These are phyloP conservation scores for Biscogniauxia mediterranea DNA, from an alignment of 2,329 filamentous ascomycete species.

Conservation along the genomic window DNA sequence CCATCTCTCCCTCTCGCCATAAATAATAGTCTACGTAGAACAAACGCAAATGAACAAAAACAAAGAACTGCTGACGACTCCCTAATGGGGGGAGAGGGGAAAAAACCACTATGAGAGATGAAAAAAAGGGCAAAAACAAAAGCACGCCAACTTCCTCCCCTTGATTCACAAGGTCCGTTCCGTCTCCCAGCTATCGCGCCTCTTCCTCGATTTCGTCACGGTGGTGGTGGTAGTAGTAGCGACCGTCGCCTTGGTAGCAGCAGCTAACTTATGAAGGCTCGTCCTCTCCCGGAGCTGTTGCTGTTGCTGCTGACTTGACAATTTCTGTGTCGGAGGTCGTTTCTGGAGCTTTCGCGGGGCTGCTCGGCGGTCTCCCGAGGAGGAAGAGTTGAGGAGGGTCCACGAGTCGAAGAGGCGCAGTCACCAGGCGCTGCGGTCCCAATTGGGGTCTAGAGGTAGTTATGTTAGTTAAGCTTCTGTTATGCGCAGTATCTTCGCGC, in stretches of 20 bases:
- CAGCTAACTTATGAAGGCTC: slow-evolving; percentile 13
- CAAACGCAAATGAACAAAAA: no score
- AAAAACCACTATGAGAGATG: not conserved
- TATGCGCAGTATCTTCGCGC: no score
- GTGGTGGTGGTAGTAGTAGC: slow-evolving; percentile 1
- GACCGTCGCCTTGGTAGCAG: not conserved
- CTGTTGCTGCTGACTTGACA: slow-evolving; percentile 22
- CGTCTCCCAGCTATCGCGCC: slow-evolving; percentile 22
- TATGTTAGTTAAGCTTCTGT: slow-evolving; percentile 8
- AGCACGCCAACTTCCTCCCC: not conserved
- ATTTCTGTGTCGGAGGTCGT: slow-evolving; percentile 34
- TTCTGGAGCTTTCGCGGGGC: slow-evolving; percentile 45
- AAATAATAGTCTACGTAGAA: no score
- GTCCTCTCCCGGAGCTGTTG: slow-evolving; percentile 15
- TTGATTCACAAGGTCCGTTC: slow-evolving; percentile 20
- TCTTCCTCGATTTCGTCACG: slow-evolving; percentile 1
- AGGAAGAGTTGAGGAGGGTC: slow-evolving; percentile 19
- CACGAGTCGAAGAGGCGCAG: slow-evolving; percentile 36
- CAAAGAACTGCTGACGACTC: no score
- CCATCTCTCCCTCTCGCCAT: no score
- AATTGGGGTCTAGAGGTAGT: slow-evolving; percentile 66
- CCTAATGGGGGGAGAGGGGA: not conserved
- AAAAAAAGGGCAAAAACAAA: not conserved
- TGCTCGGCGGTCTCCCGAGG: slow-evolving; percentile 17
- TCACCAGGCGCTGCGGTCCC: slow-evolving; percentile 90